A percentile compares a stretch with the other conserved stretches of the same genome.
phyloP scores from a whole-genome alignment of 495 filamentous ascomycete species.

The Neurospora sp. region DNA sequence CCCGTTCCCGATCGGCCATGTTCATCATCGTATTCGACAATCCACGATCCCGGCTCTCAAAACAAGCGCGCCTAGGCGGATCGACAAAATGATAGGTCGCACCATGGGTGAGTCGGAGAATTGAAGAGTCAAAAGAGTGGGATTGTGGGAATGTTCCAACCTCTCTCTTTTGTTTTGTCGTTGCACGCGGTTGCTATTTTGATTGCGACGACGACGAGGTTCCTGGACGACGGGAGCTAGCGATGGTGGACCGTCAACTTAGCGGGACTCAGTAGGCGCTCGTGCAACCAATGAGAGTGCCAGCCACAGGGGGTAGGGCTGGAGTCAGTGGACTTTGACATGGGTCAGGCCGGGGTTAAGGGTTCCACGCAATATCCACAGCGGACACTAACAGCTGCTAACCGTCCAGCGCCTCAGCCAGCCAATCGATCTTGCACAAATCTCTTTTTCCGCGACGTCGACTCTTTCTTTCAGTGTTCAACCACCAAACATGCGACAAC shows the following conservation, averaged over 20 bases:
- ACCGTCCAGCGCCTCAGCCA: neutral
- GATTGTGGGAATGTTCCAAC: neutral
- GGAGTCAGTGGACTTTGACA: neutral
- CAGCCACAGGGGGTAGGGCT: neutral
- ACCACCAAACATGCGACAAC: neutral
- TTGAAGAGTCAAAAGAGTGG: neutral
- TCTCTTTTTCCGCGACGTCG: neutral
- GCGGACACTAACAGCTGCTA: neutral
- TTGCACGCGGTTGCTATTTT: neutral
- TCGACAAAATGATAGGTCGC: neutral
- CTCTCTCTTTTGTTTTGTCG: constrained; percentile 1
- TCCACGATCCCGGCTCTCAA: neutral
- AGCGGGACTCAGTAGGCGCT: constrained; percentile 10
- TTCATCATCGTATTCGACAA: neutral
- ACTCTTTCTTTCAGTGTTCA: neutral
- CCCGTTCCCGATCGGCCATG: neutral
- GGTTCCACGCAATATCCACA: neutral
- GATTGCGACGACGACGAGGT: neutral
- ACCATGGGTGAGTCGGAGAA: neutral
- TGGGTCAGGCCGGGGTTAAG: neutral
- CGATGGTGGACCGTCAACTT: neutral
- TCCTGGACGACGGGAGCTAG: neutral
- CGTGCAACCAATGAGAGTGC: constrained; percentile 5
- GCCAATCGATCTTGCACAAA: neutral
- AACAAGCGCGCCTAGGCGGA: neutral